Percentiles rank a stretch among this genome's conserved stretches.
These are phyloP conservation scores for Hypericum androsaemum DNA, from an alignment of 345 rosid species.

Conservation along the genomic window DNA sequence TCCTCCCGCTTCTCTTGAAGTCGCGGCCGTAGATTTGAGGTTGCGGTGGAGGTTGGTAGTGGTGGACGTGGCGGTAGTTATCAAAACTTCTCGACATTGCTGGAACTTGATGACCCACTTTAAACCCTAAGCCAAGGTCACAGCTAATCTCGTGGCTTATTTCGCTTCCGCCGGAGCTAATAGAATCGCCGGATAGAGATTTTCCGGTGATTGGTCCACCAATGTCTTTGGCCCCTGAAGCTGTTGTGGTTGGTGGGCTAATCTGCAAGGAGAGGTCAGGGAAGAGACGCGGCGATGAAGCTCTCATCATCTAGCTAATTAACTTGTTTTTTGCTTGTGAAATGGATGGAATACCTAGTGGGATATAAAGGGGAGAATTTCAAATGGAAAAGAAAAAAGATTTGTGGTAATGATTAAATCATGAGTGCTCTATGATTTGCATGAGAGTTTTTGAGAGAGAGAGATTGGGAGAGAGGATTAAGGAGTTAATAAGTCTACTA, in stretches of 20 bases:
- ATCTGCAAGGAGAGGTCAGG: slow-evolving; percentile 91
- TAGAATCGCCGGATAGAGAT: slow-evolving; percentile 40
- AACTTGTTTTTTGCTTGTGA: slow-evolving; percentile 12
- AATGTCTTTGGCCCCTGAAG: slow-evolving; percentile 15
- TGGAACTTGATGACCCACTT: slow-evolving; percentile 26
- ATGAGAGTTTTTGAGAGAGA: slow-evolving; percentile 25
- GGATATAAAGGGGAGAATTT: slow-evolving; percentile 7
- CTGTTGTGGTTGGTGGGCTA: slow-evolving; percentile 51
- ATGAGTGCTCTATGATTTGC: slow-evolving; percentile 94
- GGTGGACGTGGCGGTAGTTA: slow-evolving; percentile 22
- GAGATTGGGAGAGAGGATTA: slow-evolving; percentile 15
- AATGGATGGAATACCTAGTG: slow-evolving; percentile 6
- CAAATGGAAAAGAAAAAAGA: slow-evolving; percentile 19
- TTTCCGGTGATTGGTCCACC: slow-evolving; percentile 19
- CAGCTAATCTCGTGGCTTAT: slow-evolving; percentile 55
- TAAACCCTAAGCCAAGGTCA: slow-evolving; percentile 62
- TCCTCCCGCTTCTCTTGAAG: slow-evolving; percentile 64
- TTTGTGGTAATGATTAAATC: slow-evolving; percentile 49
- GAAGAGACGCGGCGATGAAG: slow-evolving; percentile 15
- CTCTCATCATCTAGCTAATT: slow-evolving; percentile 26
- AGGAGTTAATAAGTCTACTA: slow-evolving; percentile 8
- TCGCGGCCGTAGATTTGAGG: slow-evolving; percentile 64
- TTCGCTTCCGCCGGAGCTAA: slow-evolving; percentile 52
- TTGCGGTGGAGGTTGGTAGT: slow-evolving; percentile 27
- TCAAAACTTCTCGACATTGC: slow-evolving; percentile 14